Base-by-base conservation (phyloP, 2,329 filamentous ascomycete genomes). In the Sporothrix pseudoabietina region DNA sequence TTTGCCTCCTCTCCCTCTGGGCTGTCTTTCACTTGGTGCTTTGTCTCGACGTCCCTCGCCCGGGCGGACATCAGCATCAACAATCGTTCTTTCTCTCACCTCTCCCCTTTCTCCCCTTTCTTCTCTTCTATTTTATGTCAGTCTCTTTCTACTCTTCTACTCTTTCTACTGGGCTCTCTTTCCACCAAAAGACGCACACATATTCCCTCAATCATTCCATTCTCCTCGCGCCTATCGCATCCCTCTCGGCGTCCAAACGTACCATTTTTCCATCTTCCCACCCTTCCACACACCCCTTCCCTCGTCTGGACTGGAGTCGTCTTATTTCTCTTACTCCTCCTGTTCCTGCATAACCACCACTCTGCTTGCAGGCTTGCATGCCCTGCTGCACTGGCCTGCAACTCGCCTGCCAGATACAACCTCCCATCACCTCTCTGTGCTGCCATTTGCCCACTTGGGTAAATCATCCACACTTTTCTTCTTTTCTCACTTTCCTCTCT, bases 271-370 rank as follows among this genome's bases (percentile, higher is more conserved):
- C 39, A 44, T 65, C 12, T 26, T n/a, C 61, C 22, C 39, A 44
- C 39, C 59, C n/a, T 65, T 35, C 59, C 59, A 44, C 35, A 41
- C 39, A 63, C 57, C 22, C 26, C 39, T 41, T n/a, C 6, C 26
- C 39, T 61, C 55, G 69, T 41, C 26, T 26, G 2, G 26, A 26
- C 16, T 59, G 10, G 9, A n/a, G 54, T 47, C 39, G 35, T 47
- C 26, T 63, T 47, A 30, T 68, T 49, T 35, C 39, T 49, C 63
- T 44, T 54, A 22, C n/a, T 22, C n/a, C 41, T 32, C 71, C 44
- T 41, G 66, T 73, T 73, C 66, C 69, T 71, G 69, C 72, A 68
- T 69, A 71, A 68, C 44, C 68, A 65, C 47, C 32, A 44, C 59
- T 44, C 16, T 41, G 22, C 52, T 22, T 22, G 52, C 6, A 54